Evolutionary conservation across 345 rosid genomes (phyloP).

Genomic region (rapeseed (Brassica napus)): DNA sequence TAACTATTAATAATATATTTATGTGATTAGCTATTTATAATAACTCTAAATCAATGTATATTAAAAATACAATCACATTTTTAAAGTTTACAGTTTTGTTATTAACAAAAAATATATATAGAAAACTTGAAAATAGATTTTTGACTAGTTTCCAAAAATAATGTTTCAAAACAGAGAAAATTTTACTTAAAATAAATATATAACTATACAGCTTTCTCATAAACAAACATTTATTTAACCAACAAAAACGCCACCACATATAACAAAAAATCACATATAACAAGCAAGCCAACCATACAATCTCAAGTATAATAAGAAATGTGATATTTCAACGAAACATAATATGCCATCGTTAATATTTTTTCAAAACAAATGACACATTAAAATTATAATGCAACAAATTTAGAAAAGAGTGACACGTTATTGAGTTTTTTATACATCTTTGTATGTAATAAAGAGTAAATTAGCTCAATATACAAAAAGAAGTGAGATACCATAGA

Average conservation of each 20-base stretch:
- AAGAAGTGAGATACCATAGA: no score
- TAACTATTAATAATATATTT: not conserved
- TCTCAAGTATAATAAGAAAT: not conserved
- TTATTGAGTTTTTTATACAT: not conserved
- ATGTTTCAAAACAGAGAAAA: not conserved
- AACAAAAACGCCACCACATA: not conserved
- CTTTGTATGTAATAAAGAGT: not conserved
- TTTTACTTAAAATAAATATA: not conserved
- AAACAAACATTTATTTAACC: not conserved
- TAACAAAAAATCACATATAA: not conserved
- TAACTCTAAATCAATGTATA: not conserved
- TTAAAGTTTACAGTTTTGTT: not conserved
- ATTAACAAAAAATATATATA: not conserved
- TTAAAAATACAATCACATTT: not conserved
- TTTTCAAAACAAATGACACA: not conserved
- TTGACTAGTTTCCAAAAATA: not conserved
- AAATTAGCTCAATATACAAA: no score
- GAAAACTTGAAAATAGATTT: not conserved
- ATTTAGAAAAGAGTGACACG: not conserved
- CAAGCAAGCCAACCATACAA: not conserved
- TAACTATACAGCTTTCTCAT: not conserved
- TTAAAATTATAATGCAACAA: not conserved
- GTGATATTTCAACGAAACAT: not conserved
- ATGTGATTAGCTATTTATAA: not conserved
- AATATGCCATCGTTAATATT: conserved; percentile 1